Percentiles rank a stretch among this genome's conserved stretches.
phyloP scores from a whole-genome alignment of 2,329 filamentous ascomycete genomes.

The Chaetomiaceae sp. region DNA sequence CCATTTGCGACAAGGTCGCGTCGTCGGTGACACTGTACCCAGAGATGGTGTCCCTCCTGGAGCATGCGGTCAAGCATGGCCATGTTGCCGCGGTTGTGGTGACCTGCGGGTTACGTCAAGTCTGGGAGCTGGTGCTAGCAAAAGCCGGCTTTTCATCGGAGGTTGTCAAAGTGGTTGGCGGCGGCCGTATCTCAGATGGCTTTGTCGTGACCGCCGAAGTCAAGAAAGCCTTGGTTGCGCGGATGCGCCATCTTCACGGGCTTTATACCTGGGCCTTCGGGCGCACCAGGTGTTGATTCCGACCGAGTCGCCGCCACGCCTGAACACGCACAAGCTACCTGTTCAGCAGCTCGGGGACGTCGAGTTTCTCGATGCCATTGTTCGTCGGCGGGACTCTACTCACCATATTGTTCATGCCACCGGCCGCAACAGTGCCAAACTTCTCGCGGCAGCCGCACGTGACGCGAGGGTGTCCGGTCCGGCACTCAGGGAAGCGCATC shows the following conservation, averaged over 20 bases:
- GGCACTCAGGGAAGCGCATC: constrained; percentile 45
- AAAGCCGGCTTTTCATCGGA: constrained; percentile 36
- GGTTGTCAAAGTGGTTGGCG: constrained; percentile 48
- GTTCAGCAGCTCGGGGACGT: constrained; percentile 31
- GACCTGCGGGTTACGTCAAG: constrained; percentile 47
- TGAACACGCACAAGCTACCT: constrained; percentile 41
- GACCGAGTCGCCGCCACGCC: constrained; percentile 33
- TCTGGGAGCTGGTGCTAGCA: constrained; percentile 54
- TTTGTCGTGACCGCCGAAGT: constrained; percentile 46
- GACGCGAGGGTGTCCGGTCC: constrained; percentile 44
- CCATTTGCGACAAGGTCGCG: constrained; percentile 42
- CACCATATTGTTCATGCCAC: constrained; percentile 40
- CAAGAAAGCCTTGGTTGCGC: constrained; percentile 45
- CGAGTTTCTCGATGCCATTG: neutral
- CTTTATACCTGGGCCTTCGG: constrained; percentile 45
- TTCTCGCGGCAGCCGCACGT: constrained; percentile 51
- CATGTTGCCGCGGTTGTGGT: constrained; percentile 46
- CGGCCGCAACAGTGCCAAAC: constrained; percentile 38
- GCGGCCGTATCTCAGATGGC: constrained; percentile 41
- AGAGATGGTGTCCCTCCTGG: constrained; percentile 44
- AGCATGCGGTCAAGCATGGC: constrained; percentile 24
- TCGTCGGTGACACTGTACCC: constrained; percentile 38
- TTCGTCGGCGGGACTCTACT: neutral
- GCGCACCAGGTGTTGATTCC: constrained; percentile 47
- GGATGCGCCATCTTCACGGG: constrained; percentile 32